These are phyloP conservation scores for Phytophthora syringae DNA, from an alignment of 352 stramenopile species.

Conservation along the genomic window DNA sequence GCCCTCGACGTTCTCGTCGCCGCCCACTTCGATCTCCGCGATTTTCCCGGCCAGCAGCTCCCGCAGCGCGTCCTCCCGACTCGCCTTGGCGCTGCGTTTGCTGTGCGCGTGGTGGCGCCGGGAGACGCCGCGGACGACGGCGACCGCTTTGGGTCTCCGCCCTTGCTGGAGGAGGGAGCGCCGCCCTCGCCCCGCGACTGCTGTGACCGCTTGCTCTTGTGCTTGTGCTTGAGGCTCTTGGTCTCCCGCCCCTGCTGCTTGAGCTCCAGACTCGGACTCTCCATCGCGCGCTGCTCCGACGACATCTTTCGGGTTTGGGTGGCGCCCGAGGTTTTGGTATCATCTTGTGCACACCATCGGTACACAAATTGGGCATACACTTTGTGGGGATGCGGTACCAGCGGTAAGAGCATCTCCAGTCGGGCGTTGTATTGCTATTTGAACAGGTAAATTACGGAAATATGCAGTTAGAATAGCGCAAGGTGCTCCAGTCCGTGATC, in stretches of 20 bases:
- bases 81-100: conserved; percentile 31
- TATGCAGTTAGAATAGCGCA: no score
- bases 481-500: no score
- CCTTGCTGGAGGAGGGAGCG: not conserved
- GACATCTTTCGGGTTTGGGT: conserved; percentile 21
- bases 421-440: no score
- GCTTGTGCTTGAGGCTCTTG: conserved; percentile 88
- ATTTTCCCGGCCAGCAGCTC: conserved; percentile 87
- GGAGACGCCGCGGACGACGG: conserved; percentile 27
- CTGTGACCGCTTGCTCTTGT: conserved; percentile 66
- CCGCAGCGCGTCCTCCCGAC: conserved; percentile 66
- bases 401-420: no score
- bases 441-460: no score
- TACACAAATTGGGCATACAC: not conserved
- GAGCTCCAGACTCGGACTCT: conserved; percentile 55
- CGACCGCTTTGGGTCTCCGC: conserved; percentile 27
- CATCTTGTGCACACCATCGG: not conserved
- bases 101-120: conserved; percentile 36
- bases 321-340: not conserved
- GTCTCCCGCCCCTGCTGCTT: conserved; percentile 60
- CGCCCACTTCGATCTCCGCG: conserved; percentile 84
- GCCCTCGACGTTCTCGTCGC: conserved; percentile 79
- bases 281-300: conserved; percentile 32
- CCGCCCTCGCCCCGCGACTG: conserved; percentile 25
- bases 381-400: no score